Evolutionary conservation across 2,329 filamentous ascomycete species (phyloP).

Genomic region (Aspergillus bombycis): DNA sequence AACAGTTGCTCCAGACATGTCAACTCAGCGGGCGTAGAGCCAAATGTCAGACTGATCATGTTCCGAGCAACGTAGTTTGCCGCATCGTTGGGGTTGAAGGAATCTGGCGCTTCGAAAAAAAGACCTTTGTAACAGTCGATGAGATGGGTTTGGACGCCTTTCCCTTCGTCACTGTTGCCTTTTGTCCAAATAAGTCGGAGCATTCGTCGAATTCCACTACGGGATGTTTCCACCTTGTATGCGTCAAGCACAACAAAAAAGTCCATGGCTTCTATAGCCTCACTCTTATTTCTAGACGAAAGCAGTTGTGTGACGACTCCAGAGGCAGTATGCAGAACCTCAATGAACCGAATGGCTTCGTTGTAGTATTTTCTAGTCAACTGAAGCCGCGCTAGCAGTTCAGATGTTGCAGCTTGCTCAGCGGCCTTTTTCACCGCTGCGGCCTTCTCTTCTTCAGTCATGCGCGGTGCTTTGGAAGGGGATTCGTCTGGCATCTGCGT

Average conservation of each 20-base stretch:
- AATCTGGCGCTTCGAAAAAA: constrained; percentile 92
- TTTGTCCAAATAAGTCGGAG: constrained; percentile 98
- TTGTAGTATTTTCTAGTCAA: constrained; percentile 87
- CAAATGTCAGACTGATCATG: constrained; percentile 98
- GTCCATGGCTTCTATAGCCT: constrained; percentile 98
- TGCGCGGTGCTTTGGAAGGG: constrained; percentile 65
- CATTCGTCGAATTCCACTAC: constrained; percentile 92
- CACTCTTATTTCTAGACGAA: constrained; percentile 94
- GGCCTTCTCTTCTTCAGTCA: constrained; percentile 78
- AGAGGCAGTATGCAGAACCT: constrained; percentile 83
- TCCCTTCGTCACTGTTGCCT: constrained; percentile 97
- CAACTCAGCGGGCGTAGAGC: constrained; percentile 89
- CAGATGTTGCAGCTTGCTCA: constrained; percentile 84
- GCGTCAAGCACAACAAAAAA: constrained; percentile 95
- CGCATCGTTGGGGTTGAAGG: constrained; percentile 83
- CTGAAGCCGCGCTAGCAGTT: constrained; percentile 84
- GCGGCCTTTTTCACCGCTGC: constrained; percentile 76
- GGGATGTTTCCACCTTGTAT: constrained; percentile 93
- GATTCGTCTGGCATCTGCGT: constrained; percentile 73
- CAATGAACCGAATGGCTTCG: constrained; percentile 93
- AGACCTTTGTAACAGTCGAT: constrained; percentile 96
- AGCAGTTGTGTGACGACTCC: constrained; percentile 82
- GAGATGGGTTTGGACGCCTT: constrained; percentile 93
- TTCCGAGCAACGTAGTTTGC: constrained; percentile 96
- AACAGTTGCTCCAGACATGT: constrained; percentile 94